phyloP scores from a whole-genome alignment of 768 basidiomycete genomes.

The Phlegmacium glaucopus region DNA sequence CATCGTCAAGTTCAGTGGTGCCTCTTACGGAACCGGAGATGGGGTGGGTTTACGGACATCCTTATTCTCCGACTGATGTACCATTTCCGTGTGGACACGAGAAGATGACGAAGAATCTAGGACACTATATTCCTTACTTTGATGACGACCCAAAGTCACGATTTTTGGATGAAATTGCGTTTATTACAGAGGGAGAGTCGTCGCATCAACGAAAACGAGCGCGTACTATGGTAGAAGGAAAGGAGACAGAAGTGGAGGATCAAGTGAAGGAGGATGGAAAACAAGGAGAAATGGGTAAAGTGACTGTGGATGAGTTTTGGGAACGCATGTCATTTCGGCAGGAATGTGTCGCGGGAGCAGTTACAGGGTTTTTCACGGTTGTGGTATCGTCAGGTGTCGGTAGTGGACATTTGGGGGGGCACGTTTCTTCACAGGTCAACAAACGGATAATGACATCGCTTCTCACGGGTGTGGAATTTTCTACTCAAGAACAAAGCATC shows the following conservation, averaged over 20 bases:
- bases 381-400: slow-evolving; percentile 25
- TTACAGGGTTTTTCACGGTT: slow-evolving; percentile 91
- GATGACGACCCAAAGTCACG: slow-evolving; percentile 97
- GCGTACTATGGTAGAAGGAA: slow-evolving; percentile 27
- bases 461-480: slow-evolving; percentile 76
- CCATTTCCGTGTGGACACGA: slow-evolving; percentile 40
- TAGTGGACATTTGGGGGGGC: slow-evolving; percentile 51
- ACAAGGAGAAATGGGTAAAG: slow-evolving; percentile 54
- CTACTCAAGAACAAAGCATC: slow-evolving; percentile 56
- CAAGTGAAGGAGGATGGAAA: slow-evolving; percentile 34
- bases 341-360: slow-evolving; percentile 86
- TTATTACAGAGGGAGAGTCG: slow-evolving; percentile 57
- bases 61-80: slow-evolving; percentile 57
- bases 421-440: slow-evolving; percentile 63
- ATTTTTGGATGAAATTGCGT: slow-evolving; percentile 88
- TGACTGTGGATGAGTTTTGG: slow-evolving; percentile 86
- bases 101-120: slow-evolving; percentile 45
- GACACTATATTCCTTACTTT: slow-evolving; percentile 81
- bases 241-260: slow-evolving; percentile 17
- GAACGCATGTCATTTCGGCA: slow-evolving; percentile 96
- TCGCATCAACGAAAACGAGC: slow-evolving; percentile 63
- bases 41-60: slow-evolving; percentile 78
- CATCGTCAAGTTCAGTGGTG: slow-evolving; percentile 16
- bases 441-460: slow-evolving; percentile 69
- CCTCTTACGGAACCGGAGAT: slow-evolving; percentile 6